Base-by-base conservation (phyloP, 2,329 filamentous ascomycete genomes). In the Ophiostoma sp. region DNA sequence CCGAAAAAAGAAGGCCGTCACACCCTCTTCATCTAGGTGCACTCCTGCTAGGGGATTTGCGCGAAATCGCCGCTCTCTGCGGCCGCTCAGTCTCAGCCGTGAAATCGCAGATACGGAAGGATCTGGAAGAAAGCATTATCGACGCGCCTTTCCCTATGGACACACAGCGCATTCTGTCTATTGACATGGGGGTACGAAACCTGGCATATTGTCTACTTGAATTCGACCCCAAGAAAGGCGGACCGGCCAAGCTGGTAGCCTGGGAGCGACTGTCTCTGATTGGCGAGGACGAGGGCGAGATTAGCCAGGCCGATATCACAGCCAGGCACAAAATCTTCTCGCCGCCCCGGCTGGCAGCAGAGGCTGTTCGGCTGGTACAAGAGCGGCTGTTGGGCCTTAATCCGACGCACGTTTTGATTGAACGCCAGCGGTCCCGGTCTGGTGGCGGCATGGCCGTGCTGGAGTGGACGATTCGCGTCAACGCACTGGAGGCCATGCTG, bases 101-200 rank as follows among this genome's bases (percentile, higher is more conserved):
- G 23, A 75, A 79, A 33, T n/a, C 73, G 0, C 64, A n/a, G 2
- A 13, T 74, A 20, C 65, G 68, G 2, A 41, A 82, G 83, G 69
- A 82, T 83, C 72, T 90, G 62, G 35, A 65, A 23, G 35, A 65
- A 35, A 35, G 20, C 8, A 20, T 65, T 86, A 70, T 90, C 89
- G 79, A 69, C 6, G 70, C 27, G 44, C 6, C 60, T 4, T 3
- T 17, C 1, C 13, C n/a, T 5, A 35, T 39, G 10, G 75, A n/a
- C 23, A 73, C 33, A 4, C 83, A 88, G 3, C 83, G 89, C 62
- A 83, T 95, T 33, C 78, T 95, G 44, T 94, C 91, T 76, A 90
- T 96, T 72, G 92, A 96, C 77, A 90, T 95, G 87, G 92, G 92
- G 4, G 90, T 96, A 74, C 87, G 87, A 62, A 96, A 96, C 77